Evolutionary conservation across 345 rosid species (phyloP).

Genomic region (Acer negundo): DNA sequence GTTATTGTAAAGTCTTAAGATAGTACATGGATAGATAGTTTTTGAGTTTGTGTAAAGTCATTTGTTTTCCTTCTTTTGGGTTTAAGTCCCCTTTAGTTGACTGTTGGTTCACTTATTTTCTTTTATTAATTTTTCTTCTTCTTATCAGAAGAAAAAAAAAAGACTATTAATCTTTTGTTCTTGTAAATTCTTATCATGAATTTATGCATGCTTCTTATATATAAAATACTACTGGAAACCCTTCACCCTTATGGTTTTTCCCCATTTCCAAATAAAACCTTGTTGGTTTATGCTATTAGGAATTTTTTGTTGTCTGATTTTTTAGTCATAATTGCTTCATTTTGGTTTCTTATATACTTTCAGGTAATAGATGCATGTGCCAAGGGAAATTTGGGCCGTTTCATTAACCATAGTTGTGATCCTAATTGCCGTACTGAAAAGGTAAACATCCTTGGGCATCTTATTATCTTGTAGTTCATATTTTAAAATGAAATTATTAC

Average conservation of each 20-base stretch:
- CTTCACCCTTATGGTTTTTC: not conserved
- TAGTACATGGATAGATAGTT: not conserved
- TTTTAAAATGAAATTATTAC: not conserved
- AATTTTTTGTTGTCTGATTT: not conserved
- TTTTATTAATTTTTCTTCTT: not conserved
- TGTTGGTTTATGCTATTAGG: not conserved
- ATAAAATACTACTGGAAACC: not conserved
- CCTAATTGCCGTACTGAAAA: conserved; percentile 99
- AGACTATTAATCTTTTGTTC: not conserved
- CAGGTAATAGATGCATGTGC: conserved; percentile 98
- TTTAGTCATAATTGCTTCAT: conserved; percentile 8
- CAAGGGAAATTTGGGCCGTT: conserved; percentile 97
- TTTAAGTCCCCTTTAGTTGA: not conserved
- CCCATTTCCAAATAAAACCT: not conserved
- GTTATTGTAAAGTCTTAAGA: not conserved
- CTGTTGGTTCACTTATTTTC: not conserved
- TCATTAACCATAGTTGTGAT: conserved; percentile 97
- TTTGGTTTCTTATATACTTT: conserved; percentile 20
- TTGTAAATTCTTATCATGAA: not conserved
- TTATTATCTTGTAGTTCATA: conserved; percentile 15
- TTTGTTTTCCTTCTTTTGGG: not conserved
- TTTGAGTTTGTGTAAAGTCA: not conserved
- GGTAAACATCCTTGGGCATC: conserved; percentile 42
- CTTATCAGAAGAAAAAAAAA: not conserved
- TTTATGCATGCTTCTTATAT: not conserved